These are phyloP conservation scores for Stentor roeselii DNA, from an alignment of 73 alveolate species.

Conservation along the genomic window DNA sequence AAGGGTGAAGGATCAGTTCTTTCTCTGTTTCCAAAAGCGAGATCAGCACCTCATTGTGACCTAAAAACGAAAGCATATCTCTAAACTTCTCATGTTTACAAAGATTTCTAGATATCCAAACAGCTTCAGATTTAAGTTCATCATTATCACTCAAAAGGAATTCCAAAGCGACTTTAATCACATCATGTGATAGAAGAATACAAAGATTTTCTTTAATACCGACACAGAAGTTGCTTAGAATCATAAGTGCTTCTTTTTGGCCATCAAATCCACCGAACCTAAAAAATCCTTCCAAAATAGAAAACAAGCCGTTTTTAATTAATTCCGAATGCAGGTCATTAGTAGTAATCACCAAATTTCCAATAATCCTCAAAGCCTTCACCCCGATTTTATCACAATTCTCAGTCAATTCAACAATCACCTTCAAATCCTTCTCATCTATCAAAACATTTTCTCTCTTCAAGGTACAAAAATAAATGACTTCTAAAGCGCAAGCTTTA, in stretches of 20 bases:
- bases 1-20: too few relatives aligned
- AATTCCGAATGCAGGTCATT: not conserved
- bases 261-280: not conserved
- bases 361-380: not conserved
- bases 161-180: not conserved
- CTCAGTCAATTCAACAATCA: not conserved
- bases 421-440: too few relatives aligned
- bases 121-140: not conserved
- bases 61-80: too few relatives aligned
- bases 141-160: not conserved
- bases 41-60: too few relatives aligned
- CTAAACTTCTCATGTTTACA: not conserved
- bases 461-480: not conserved
- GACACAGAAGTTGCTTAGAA: not conserved
- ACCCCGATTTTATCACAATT: not conserved
- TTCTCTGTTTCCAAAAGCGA: too few relatives aligned
- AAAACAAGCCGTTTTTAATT: not conserved
- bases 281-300: too few relatives aligned
- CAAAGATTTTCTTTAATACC: not conserved
- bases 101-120: not conserved
- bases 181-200: not conserved
- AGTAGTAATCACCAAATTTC: not conserved
- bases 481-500: not conserved
- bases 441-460: not conserved
- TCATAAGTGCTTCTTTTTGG: not conserved